Percentiles rank a stretch among this genome's conserved stretches.
Evolutionary conservation across 225 moss, liverwort and hornwort genomes (phyloP).

Genomic region (Physcomitrellopsis africana): DNA sequence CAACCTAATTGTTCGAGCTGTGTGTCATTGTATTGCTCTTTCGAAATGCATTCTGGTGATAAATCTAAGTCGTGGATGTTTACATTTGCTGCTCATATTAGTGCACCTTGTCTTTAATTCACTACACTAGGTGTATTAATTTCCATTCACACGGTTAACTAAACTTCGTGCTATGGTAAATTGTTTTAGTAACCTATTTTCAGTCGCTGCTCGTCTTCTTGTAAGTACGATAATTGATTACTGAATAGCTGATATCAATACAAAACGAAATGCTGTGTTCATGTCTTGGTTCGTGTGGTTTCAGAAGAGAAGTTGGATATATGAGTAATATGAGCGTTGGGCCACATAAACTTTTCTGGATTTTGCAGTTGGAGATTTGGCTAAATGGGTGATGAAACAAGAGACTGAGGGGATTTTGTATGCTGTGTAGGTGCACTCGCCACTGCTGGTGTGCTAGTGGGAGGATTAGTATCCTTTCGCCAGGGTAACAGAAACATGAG

Average conservation of each 20-base stretch:
- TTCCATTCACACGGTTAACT: neutral
- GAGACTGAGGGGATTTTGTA: neutral
- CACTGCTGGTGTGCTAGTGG: conserved; percentile 75
- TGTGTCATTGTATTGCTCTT: neutral
- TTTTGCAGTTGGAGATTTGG: neutral
- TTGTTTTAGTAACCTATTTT: neutral
- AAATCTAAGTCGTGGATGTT: neutral
- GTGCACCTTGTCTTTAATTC: conserved; percentile 5
- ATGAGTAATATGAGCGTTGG: neutral
- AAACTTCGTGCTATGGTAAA: too few species aligned
- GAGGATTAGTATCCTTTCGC: conserved; percentile 76
- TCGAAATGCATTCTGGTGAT: neutral
- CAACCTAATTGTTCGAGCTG: too few species aligned
- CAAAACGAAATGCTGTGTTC: neutral
- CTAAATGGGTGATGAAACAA: neutral
- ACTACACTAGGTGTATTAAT: neutral
- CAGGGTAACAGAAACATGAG: conserved; percentile 70
- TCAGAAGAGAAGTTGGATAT: neutral
- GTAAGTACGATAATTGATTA: neutral
- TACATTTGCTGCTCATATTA: neutral
- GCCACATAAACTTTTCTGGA: neutral
- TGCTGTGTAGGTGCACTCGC: conserved; percentile 56
- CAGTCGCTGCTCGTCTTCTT: neutral
- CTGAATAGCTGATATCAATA: neutral
- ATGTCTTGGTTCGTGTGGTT: neutral